Evolutionary conservation across 2,329 filamentous ascomycete species (phyloP), one percentile per base, ranked within the genome.

Genomic region (Pyrenophora graminea): DNA sequence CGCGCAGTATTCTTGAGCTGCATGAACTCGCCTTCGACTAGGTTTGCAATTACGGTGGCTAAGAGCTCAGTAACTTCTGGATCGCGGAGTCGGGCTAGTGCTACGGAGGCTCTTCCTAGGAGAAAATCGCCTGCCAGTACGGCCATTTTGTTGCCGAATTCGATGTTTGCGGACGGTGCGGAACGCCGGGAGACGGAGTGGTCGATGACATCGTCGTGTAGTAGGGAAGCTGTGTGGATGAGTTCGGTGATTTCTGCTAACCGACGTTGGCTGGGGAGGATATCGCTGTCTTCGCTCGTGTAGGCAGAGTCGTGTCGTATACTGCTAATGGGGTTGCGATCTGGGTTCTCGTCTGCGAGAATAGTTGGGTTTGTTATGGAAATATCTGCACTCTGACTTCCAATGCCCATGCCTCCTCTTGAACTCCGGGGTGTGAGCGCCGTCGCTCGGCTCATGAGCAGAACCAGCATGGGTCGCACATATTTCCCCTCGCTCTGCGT

Each of bases 11-110:
- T 99, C 78, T 96, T 95, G 64, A 99, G 80, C 79, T 99, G 94
- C 94, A 99, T 99, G 79, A 99, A 97, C 76, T 99, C 94, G 69
- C 94, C 94, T 77, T 99, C 94, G 17, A 99, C 92, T 21, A 99
- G 80, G 72, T 99, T 99, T 38, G 94, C 93, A 63, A 99, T 97
- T 36, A 97, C 94, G 1, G 93, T 97, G 3, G 94, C 91, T 25
- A 99, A 79, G 6, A 99, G 82, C 77, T 99, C 94, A 7, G 91
- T 91, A 2, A 99, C 94, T 75, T 99, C 94, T 37, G 92, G 89
- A 69, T 99, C 91, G 27, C 93, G 85, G 52, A 99, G 78, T 36
- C 94, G 86, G 12, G 94, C 94, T 36, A 99, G 82, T 5, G 93
- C 93, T 6, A 97, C 92, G 0, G 94, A 99, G 1, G 94, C 94